Percentiles rank a stretch among this genome's conserved stretches.
phyloP scores from a whole-genome alignment of 805 yeast species.

The Metschnikowia baotianmanensis region DNA sequence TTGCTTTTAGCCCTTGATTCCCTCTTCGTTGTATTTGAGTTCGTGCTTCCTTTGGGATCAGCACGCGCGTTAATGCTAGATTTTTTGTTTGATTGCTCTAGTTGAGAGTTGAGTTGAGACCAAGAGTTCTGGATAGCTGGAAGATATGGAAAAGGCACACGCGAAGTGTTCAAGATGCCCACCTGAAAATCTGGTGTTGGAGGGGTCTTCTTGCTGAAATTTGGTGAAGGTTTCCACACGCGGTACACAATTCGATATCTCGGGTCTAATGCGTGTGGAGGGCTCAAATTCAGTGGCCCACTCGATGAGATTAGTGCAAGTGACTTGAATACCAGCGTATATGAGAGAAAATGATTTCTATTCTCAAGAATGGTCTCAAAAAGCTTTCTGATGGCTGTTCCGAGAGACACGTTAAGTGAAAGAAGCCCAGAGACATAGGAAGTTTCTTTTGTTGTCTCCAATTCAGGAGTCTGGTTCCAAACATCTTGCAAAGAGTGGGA shows the following conservation, averaged over 20 bases:
- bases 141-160: conserved; percentile 45
- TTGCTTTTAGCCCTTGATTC: conserved; percentile 25
- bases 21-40: conserved; percentile 26
- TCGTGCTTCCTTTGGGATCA: conserved; percentile 1
- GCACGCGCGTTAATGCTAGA: too few relatives aligned
- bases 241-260: conserved; percentile 47
- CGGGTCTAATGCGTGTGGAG: conserved; percentile 8
- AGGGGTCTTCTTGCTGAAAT: conserved; percentile 68
- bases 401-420: neutral
- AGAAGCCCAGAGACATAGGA: neutral
- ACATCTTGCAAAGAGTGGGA: neutral
- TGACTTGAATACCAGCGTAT: conserved; percentile 23
- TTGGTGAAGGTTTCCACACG: conserved; percentile 81
- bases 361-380: neutral
- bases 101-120: conserved; percentile 11
- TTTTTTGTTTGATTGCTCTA: neutral
- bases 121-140: conserved; percentile 37
- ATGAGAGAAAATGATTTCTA: conserved; percentile 26
- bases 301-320: conserved; percentile 22
- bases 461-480: neutral
- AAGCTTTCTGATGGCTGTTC: conserved; percentile 1
- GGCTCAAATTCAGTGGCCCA: conserved; percentile 9
- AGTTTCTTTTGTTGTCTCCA: neutral
- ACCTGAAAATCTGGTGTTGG: conserved; percentile 75
- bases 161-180: conserved; percentile 50